Conservation (phyloP, 2,329 filamentous ascomycete species). For the Endoconidiophora polonica region DNA sequence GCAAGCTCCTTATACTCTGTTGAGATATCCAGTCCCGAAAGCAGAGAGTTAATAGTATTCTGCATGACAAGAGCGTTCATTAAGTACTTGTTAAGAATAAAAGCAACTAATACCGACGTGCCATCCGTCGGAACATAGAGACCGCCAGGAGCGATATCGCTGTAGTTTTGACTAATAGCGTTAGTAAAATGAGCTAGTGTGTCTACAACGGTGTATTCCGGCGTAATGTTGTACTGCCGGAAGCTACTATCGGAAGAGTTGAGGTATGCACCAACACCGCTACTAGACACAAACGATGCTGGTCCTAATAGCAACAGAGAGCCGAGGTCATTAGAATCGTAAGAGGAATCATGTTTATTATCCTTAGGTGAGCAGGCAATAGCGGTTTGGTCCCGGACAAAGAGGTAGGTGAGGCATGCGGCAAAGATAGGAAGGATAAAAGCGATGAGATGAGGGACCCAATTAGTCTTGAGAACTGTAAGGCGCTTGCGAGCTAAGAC, state of each 20-base stretch:
- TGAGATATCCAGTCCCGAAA: constrained; percentile 51
- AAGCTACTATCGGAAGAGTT: constrained; percentile 8
- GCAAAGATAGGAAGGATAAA: constrained; percentile 65
- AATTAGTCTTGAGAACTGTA: constrained; percentile 63
- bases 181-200: constrained; percentile 49
- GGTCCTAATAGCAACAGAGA: constrained; percentile 6
- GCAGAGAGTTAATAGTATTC: constrained; percentile 47
- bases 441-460: constrained; percentile 57
- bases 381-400: constrained; percentile 39
- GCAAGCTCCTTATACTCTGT: constrained; percentile 63
- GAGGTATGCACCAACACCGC: constrained; percentile 4
- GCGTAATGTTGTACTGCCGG: constrained; percentile 5
- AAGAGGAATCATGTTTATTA: constrained; percentile 19
- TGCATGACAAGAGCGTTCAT: constrained; percentile 44
- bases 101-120: constrained; percentile 50
- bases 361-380: constrained; percentile 22
- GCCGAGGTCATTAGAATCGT: constrained; percentile 22
- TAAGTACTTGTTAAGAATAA: constrained; percentile 45
- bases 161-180: constrained; percentile 45
- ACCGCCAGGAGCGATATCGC: constrained; percentile 58
- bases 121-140: constrained; percentile 52
- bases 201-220: constrained; percentile 29
- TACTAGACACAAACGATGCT: not conserved
- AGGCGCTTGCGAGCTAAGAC: constrained; percentile 65
- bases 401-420: constrained; percentile 62